Evolutionary conservation across 2,329 filamentous ascomycete genomes (phyloP), one percentile per base, ranked within the genome.

Genomic region (Fonsecaea pedrosoi): DNA sequence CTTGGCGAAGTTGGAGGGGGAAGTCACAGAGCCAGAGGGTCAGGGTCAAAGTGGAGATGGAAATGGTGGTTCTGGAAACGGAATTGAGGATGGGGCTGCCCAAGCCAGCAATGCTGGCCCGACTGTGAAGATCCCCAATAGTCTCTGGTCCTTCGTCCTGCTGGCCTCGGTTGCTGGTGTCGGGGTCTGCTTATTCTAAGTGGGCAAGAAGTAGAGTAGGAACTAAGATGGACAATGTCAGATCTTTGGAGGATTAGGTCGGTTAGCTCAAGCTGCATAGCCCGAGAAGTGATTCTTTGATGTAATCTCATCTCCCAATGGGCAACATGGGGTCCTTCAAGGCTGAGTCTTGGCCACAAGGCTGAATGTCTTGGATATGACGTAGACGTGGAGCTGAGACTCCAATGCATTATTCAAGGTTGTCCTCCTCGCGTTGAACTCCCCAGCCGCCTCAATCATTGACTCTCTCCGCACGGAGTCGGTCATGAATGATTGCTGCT

Each of bases 1-100:
- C 7, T 57, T 65, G 35, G 63, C 63, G 9, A 60, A 50, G 15
- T 56, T 65, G 63, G 18, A 32, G 35, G 63, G 63, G 18, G 63
- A 65, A 13, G 63, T 65, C 1, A 55, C 57, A 4, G 42, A 55
- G 45, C 40, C 30, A 13, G 15, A 59, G 45, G 35, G 54, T 9
- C 40, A 38, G 32, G 34, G 21, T 30, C 38, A 54, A 30, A 32
- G 42, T 32, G 54, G 42, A 4, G 25, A 30, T 34, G 10, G 53
- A 8, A 54, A 32, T 54, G 40, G 21, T 12, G 32, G 18, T 30
- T 50, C 21, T 21, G n/a, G 32, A 21, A 54, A 53, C 45, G 32
- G 54, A 13, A 56, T 15, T 57, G 50, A 35, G 7, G 42, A 35
- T 55, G 60, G 48, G 2, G 32, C 48, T 25, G 48, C 12, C 3